These are phyloP conservation scores for Brasenia schreberi DNA, from an alignment of 164 flowering plant genomes.

Conservation along the genomic window DNA sequence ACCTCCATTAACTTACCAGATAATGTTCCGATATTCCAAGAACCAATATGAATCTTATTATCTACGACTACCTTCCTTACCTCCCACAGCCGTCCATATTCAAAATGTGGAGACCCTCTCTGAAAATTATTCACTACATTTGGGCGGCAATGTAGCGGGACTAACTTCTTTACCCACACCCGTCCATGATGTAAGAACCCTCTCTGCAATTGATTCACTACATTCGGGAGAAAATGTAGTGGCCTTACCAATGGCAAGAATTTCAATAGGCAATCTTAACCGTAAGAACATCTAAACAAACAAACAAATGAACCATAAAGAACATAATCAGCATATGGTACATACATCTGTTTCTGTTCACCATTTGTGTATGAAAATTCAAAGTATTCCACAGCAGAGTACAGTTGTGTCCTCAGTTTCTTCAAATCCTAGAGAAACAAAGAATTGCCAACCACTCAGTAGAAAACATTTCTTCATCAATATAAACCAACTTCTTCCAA, in stretches of 20 bases:
- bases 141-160: no score
- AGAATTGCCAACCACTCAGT: background rate
- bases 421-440: conserved; percentile 63
- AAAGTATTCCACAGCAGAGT: conserved; percentile 93
- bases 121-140: no score
- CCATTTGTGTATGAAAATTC: conserved; percentile 77
- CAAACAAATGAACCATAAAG: background rate
- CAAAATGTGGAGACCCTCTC: no score
- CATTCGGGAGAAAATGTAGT: no score
- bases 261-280: background rate
- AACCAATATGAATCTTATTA: no score
- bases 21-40: no score
- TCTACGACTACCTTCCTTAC: no score
- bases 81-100: no score
- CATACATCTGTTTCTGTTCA: conserved; percentile 74
- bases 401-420: conserved; percentile 70
- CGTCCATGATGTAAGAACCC: no score
- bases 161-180: no score
- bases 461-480: background rate
- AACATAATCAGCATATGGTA: conserved; percentile 5
- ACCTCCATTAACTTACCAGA: no score
- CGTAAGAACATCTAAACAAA: background rate
- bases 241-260: conserved; percentile 1
- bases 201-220: no score
- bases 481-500: background rate